Base-by-base conservation (phyloP, 805 yeast genomes). In the Komagataella ulmi region DNA sequence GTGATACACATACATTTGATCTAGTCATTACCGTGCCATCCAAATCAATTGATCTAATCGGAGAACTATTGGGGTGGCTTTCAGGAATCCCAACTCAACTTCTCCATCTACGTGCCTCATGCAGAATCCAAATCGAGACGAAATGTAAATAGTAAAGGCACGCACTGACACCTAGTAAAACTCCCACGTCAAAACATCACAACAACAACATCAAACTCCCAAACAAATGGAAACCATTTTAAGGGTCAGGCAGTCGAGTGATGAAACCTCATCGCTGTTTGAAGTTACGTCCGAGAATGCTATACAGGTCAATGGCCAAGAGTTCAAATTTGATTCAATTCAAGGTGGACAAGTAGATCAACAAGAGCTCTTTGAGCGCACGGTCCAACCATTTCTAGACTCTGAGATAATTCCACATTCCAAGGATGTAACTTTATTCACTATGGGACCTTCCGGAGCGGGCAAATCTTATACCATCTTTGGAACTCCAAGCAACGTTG, bases 361-460 rank as follows among this genome's bases (percentile, higher is more conserved):
- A 47, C 52, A 57, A 21, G 67, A 71, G 14, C 57, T 74, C 3
- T 76, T 69, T 61, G 61, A 63, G 8, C 55, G 55, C 1, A 62
- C 66, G 10, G 65, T 69, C 7, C 52, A 55, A 36, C 68, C 70
- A 3, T 57, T 70, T 48, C 64, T 73, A 23, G 63, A 66, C 40
- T 54, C 58, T 2, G 52, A 59, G 12, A 52, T 64, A 3, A 52
- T 64, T n/a, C 43, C 67, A 3, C 56, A 56, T 2, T 68, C 66
- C 7, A 62, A 65, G 17, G 80, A 77, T 55, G 67, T 72, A 18
- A 61, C 72, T 7, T 56, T 76, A 30, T 73, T 77, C 56, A 68
- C 79, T 0, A 57, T 78, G 56, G 83, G 83, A 1, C 77, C 82
- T 40, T 72, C 81, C 0, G 76, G 75, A 43, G 69, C 77, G 5